These are phyloP conservation scores for Pleurotus eryngii DNA, from an alignment of 768 basidiomycete genomes.

Conservation along the genomic window DNA sequence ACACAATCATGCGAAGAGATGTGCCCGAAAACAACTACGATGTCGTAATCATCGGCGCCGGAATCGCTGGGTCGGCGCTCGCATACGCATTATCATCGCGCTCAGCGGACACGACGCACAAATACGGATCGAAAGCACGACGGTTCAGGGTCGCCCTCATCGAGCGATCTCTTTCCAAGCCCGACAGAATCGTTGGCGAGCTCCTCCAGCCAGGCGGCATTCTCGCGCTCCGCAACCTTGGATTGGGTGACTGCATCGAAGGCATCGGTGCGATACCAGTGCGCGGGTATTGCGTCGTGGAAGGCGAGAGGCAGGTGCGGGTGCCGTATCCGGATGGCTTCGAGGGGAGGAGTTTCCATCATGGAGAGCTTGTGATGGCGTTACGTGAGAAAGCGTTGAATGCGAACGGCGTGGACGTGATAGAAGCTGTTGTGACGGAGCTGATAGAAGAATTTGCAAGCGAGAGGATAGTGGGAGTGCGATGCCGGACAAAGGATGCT, in stretches of 20 bases:
- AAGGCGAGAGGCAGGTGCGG: constrained; percentile 63
- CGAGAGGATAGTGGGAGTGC: constrained; percentile 62
- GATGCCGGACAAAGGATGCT: constrained; percentile 42
- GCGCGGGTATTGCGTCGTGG: constrained; percentile 82
- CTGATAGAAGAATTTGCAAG: constrained; percentile 57
- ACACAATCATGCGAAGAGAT: neutral
- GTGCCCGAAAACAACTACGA: constrained; percentile 45
- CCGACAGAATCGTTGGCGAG: constrained; percentile 98
- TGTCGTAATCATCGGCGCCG: constrained; percentile 88
- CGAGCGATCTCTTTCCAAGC: constrained; percentile 88
- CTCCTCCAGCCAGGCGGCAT: constrained; percentile 95
- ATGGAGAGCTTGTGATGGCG: constrained; percentile 83
- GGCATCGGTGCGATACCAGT: constrained; percentile 82
- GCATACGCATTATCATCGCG: constrained; percentile 77
- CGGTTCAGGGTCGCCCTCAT: constrained; percentile 79
- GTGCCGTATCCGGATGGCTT: constrained; percentile 80
- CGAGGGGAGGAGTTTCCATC: constrained; percentile 89
- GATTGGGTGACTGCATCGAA: constrained; percentile 71
- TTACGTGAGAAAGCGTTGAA: constrained; percentile 61
- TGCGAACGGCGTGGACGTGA: constrained; percentile 67
- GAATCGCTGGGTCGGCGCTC: constrained; percentile 84
- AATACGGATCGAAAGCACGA: constrained; percentile 21
- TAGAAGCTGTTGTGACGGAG: constrained; percentile 84
- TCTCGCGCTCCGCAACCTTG: constrained; percentile 67
- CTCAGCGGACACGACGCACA: constrained; percentile 14